Base-by-base conservation (phyloP, 495 filamentous ascomycete genomes). In the Annulohypoxylon bovei region DNA sequence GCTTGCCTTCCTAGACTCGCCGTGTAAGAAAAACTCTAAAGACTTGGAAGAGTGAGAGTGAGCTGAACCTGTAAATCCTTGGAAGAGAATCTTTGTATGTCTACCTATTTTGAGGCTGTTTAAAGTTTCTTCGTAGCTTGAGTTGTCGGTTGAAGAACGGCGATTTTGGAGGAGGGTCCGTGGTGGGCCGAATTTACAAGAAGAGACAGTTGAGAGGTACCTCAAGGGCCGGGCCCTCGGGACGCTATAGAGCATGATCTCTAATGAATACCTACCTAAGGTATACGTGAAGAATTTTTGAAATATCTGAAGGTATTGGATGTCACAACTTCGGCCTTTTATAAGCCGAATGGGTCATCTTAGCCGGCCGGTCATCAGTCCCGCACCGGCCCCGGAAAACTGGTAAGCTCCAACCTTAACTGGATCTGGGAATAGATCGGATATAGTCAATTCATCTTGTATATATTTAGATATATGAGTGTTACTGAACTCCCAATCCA, bases 21-120 rank as follows among this genome's bases (percentile, higher is more conserved):
- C 23, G 68, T 57, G 37, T 71, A 30, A 71, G 68, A n/a, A 67
- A 56, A 39, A n/a, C 5, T 23, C 8, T 25, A 46, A 7, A 11
- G 2, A 25, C 20, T 6, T 0, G 52, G 18, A 40, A 33, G 58
- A 33, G 37, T 27, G 9, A 1, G 9, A 25, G 35, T 25, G 27
- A 20, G 46, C 76, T 70, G 16, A 63, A 84, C 94, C 94, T 25
- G 93, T 97, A 78, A 96, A 97, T 0, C 94, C 93, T 79, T 97
- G 93, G 73, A 92, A 97, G 49, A 97, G 88, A 37, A 97, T 92
- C 11, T 87, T 82, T 0, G 94, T 97, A 77, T 94, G 86, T 6
- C 84, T 83, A 3, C 91, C 90, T 59, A 97, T 93, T 60, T 89
- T 93, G 39, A 97, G 83, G 65, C 93, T 93, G 1, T 81, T 81